Percentiles rank a stretch among this genome's conserved stretches.
phyloP scores from a whole-genome alignment of 495 filamentous ascomycete species.

The Trichoderma parareesei region DNA sequence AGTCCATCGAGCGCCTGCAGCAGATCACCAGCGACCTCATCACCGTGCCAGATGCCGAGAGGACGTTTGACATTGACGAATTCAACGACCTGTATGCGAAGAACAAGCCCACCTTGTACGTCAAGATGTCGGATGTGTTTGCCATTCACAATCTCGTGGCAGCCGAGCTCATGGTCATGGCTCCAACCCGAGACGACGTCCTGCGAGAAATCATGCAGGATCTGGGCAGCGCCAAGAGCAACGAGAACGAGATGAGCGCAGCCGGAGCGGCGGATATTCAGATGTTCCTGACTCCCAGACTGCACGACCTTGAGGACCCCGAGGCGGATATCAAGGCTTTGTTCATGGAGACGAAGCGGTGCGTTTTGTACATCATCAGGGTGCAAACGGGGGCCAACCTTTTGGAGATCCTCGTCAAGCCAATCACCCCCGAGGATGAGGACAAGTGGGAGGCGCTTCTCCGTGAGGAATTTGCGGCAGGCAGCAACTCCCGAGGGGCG shows the following conservation, averaged over 20 bases:
- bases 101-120: conserved; percentile 92
- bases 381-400: conserved; percentile 88
- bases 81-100: conserved; percentile 96
- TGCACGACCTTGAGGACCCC: conserved; percentile 86
- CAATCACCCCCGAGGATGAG: conserved; percentile 79
- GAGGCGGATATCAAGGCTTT: conserved; percentile 84
- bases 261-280: conserved; percentile 86
- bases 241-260: conserved; percentile 83
- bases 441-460: conserved; percentile 77
- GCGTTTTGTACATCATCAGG: conserved; percentile 94
- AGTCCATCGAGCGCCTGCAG: conserved; percentile 72
- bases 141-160: conserved; percentile 86
- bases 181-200: conserved; percentile 73
- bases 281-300: conserved; percentile 82
- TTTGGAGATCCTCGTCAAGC: conserved; percentile 90
- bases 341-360: conserved; percentile 97
- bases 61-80: conserved; percentile 94
- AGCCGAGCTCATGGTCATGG: conserved; percentile 65
- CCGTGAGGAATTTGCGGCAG: conserved; percentile 68
- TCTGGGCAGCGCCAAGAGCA: conserved; percentile 88
- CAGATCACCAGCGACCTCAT: conserved; percentile 69
- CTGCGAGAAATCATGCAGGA: conserved; percentile 87
- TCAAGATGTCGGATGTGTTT: conserved; percentile 97
- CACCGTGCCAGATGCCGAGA: conserved; percentile 73
- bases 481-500: conserved; percentile 64